Evolutionary conservation across 805 yeast species (phyloP), one percentile per base, ranked within the genome.

Genomic region (Hanseniaspora vineae): DNA sequence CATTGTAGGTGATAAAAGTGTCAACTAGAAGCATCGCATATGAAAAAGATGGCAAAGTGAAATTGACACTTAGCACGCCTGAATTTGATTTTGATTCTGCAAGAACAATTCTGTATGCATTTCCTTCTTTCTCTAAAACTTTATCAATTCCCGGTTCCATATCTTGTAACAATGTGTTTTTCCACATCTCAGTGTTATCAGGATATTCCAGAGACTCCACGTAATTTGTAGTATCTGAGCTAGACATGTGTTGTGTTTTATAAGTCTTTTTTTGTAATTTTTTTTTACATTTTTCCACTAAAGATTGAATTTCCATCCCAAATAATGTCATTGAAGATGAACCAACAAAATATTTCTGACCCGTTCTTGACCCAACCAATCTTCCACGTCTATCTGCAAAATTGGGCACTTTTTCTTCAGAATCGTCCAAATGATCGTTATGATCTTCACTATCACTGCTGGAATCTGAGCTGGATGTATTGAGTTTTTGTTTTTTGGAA

Each of bases 241-340:
- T 51, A 53, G 5, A 53, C 45, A n/a, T 32, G 11, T 42, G n/a
- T n/a, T n/a, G n/a, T n/a, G n/a, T n/a, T n/a, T n/a, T n/a, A n/a
- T n/a, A n/a, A n/a, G n/a, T 49, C 46, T 37, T 57, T 54, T 11
- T 55, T 46, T 2, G 65, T 48, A 18, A 57, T 40, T 39, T 56
- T 56, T 40, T 62, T 60, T 14, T 78, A 73, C 12, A 40, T 42
- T 35, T 44, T 29, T 44, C 47, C 12, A 79, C 73, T 73, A 80
- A 67, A 49, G 78, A 77, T 57, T 81, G 86, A 47, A 84, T 81
- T 53, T 84, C 90, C 49, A 84, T 66, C 6, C 89, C 89, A 60
- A 84, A 84, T 15, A 83, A 62, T 0, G 92, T 83, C 89, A 84
- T 83, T 1, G 90, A 82, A 0, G 89, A 81, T 0, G 88, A 80